phyloP scores from a whole-genome alignment of 768 basidiomycete genomes.

The Mycena metata region DNA sequence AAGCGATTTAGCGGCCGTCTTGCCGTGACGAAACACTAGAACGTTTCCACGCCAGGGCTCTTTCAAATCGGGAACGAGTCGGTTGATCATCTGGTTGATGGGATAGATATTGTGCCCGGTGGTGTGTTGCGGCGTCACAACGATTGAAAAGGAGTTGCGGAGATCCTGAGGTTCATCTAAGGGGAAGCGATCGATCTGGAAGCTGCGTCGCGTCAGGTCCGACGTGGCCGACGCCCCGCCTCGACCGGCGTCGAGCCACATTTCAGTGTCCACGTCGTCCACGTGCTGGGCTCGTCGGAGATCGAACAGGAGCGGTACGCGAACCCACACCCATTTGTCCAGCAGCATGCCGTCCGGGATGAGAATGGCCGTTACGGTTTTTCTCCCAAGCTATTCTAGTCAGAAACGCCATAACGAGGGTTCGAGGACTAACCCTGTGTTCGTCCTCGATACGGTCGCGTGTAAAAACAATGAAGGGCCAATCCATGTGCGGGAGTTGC shows the following conservation, averaged over 20 bases:
- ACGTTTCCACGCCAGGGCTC: constrained; percentile 1
- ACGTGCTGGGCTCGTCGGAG: neutral
- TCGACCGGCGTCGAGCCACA: constrained; percentile 4
- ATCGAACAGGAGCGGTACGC: neutral
- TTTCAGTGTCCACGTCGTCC: neutral
- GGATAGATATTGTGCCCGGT: neutral
- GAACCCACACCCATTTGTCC: neutral
- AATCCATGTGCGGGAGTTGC: no score
- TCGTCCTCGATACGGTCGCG: no score
- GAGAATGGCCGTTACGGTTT: neutral
- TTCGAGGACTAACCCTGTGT: no score
- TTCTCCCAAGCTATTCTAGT: no score
- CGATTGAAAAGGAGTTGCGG: neutral
- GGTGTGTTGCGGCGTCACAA: neutral
- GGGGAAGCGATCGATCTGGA: constrained; percentile 7
- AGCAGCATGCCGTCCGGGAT: neutral
- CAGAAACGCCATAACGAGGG: no score
- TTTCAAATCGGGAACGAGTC: neutral
- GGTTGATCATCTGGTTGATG: neutral
- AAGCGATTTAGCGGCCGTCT: neutral
- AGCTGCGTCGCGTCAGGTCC: neutral
- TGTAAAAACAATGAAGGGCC: no score
- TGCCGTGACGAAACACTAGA: constrained; percentile 7
- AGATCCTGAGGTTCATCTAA: neutral
- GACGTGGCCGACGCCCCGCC: neutral